Evolutionary conservation across 2,329 filamentous ascomycete species (phyloP), one percentile per base, ranked within the genome.

Genomic region (Scedosporium boydii): DNA sequence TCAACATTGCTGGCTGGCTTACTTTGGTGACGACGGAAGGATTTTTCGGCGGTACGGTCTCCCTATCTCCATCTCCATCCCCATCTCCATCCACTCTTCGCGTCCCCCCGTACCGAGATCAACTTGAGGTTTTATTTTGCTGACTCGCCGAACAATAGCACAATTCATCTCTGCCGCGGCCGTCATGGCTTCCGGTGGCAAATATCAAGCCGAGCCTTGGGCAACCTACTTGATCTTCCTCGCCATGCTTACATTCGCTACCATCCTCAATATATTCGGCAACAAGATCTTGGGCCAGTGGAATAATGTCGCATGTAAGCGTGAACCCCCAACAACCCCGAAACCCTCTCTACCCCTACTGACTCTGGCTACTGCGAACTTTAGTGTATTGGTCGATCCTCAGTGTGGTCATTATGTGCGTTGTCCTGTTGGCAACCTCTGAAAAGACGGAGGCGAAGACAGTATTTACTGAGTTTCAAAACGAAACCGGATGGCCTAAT

Each of bases 1-100:
- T 74, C 12, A 78, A 74, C 34, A 79, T 79, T n/a, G 71, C 71
- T 6, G 77, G 77, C 1, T 80, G 78, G 78, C 69, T 80, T 0
- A 76, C 73, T 2, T 68, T 79, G 0, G 74, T 78, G 14, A 79
- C 77, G 0, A 75, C 75, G 0, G 74, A 77, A 62, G 75, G 71
- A 0, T 78, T 76, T 66, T 78, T 79, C 63, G 75, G 69, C 41
- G 75, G 76, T 76, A 65, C 46, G 68, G 1, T 14, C 1, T 0
- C 1, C 6, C 1, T n/a, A 0, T 0, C 1, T 7, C 0, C 14
- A 1, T 0, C 1, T 9, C 0, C 6, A 29, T 0, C 1, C 7
- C 0, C 6, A 29, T 29, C 27, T 29, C n/a, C 23, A 34, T 10
- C 41, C 7, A 26, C 27, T 21, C 10, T 34, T 6, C 10, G 6